Conservation (phyloP, 2,329 filamentous ascomycete species). For the Fusarium fracticaudum region DNA sequence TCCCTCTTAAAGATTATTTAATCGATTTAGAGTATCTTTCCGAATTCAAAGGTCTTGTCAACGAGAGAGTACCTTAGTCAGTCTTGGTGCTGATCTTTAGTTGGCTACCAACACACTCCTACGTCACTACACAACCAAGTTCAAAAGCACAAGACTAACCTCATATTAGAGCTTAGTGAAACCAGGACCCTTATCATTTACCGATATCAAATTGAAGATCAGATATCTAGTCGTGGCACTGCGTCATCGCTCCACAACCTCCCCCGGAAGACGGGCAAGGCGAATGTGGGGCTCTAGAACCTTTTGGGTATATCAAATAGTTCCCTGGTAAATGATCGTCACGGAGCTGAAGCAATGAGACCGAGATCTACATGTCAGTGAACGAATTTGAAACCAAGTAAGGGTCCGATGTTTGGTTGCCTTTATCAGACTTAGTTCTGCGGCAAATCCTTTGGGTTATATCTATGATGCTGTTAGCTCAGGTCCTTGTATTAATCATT, state of each 20-base stretch:
- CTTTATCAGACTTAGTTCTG: background rate
- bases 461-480: background rate
- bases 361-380: background rate
- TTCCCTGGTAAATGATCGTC: background rate
- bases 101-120: background rate
- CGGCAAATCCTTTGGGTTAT: background rate
- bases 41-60: background rate
- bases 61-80: fast-evolving
- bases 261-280: background rate
- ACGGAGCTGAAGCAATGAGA: background rate
- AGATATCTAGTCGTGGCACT: background rate
- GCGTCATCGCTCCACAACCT: background rate
- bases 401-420: background rate
- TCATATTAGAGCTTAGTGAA: background rate
- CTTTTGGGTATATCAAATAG: background rate
- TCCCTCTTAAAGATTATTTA: fast-evolving
- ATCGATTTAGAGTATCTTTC: fast-evolving
- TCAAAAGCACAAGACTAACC: background rate
- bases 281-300: background rate
- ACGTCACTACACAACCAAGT: background rate
- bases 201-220: background rate
- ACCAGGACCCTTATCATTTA: background rate
- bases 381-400: background rate
- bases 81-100: fast-evolving
- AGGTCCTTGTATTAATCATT: too few relatives aligned